Evolutionary conservation across 495 filamentous ascomycete genomes (phyloP).

Genomic region (Filosporella fistucella): DNA sequence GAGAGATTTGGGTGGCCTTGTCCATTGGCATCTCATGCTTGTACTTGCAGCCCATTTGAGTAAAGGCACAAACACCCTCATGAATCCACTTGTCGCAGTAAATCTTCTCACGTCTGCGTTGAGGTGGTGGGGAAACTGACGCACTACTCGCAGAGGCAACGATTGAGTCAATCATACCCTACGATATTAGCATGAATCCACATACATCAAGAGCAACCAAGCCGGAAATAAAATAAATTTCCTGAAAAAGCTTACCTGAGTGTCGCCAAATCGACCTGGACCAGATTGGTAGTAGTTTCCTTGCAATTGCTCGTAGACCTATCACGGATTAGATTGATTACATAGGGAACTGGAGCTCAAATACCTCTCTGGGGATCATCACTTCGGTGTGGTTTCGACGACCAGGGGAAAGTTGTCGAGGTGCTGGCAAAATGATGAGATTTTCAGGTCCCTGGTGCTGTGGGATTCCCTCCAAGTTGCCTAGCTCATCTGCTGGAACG

Average conservation of each 20-base stretch:
- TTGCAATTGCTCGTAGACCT: no score
- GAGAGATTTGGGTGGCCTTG: constrained; percentile 46
- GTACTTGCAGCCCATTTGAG: constrained; percentile 78
- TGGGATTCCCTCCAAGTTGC: constrained; percentile 25
- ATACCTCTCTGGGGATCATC: constrained; percentile 6
- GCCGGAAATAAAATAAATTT: no score
- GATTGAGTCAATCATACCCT: constrained; percentile 8
- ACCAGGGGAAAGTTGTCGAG: constrained; percentile 26
- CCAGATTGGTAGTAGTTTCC: no score
- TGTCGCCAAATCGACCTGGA: no score
- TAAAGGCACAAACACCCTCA: constrained; percentile 78
- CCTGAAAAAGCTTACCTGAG: no score
- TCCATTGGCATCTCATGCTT: constrained; percentile 83
- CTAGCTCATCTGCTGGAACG: constrained; percentile 59
- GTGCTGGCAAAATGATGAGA: constrained; percentile 38
- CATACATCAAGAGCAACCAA: no score
- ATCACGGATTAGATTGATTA: no score
- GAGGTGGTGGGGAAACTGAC: constrained; percentile 1
- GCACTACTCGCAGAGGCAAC: constrained; percentile 1
- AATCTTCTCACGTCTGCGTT: constrained; percentile 48
- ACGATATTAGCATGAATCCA: no score
- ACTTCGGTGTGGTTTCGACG: constrained; percentile 3
- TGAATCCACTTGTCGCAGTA: constrained; percentile 88
- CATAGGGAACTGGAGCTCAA: background rate
- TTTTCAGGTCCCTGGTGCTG: constrained; percentile 24